Conservation (phyloP, 345 rosid species). For the Triadica sebifera region DNA sequence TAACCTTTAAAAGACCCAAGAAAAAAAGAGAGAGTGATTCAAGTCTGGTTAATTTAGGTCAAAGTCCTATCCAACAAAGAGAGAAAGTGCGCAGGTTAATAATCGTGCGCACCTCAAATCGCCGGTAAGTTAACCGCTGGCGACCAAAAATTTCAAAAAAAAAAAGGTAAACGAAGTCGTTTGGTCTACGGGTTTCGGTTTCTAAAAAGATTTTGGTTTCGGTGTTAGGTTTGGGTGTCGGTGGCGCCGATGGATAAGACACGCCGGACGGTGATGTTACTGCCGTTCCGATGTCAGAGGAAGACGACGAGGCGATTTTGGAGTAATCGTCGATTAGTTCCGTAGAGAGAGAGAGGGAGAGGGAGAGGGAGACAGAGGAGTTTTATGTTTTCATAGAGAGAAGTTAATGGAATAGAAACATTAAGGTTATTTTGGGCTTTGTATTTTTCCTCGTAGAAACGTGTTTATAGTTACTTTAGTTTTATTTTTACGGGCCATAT, state of each 20-base stretch:
- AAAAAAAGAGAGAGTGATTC: constrained; percentile 18
- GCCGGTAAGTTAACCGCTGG: constrained; percentile 51
- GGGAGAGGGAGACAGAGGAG: constrained; percentile 12
- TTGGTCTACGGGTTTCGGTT: not conserved
- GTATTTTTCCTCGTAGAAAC: constrained; percentile 24
- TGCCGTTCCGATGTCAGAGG: constrained; percentile 34
- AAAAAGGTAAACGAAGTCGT: constrained; percentile 27
- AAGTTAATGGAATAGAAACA: not conserved
- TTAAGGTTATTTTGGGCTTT: constrained; percentile 22
- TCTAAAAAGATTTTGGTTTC: not conserved
- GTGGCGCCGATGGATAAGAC: constrained; percentile 23
- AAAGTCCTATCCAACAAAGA: constrained; percentile 12
- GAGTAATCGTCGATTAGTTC: constrained; percentile 58
- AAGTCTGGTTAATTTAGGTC: constrained; percentile 29
- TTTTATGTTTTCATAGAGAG: not conserved
- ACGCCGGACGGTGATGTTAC: constrained; percentile 21
- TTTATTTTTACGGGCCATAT: not conserved
- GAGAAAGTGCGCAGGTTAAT: constrained; percentile 42
- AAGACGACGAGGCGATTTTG: constrained; percentile 39
- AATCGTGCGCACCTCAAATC: constrained; percentile 49
- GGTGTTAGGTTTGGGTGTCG: constrained; percentile 15
- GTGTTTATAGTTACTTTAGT: constrained; percentile 18
- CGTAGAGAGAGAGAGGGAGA: not conserved
- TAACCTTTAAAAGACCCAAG: constrained; percentile 19
- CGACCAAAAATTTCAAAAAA: constrained; percentile 19